Evolutionary conservation across 179 eudicot species (phyloP).

Genomic region (Gypsophila paniculata): DNA sequence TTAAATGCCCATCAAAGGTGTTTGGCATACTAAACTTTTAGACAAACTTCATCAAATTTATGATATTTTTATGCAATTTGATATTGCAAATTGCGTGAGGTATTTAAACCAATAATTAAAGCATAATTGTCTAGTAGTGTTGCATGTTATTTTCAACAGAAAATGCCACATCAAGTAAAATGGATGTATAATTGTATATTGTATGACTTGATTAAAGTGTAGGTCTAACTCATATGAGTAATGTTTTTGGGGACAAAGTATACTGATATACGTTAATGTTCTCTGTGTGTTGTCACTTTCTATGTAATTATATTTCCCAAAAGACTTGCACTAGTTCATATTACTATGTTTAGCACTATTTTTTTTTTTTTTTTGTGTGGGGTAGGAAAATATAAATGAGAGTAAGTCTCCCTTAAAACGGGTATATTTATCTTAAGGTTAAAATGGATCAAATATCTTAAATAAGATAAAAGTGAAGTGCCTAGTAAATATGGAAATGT

Average conservation of each 20-base stretch:
- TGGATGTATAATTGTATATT: neutral
- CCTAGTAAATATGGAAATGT: too few relatives aligned
- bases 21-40: neutral
- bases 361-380: too few relatives aligned
- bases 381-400: too few relatives aligned
- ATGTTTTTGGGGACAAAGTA: neutral
- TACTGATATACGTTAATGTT: neutral
- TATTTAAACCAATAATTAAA: neutral
- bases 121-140: neutral
- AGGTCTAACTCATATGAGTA: neutral
- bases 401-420: too few relatives aligned
- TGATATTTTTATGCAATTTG: neutral
- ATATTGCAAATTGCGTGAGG: neutral
- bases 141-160: neutral
- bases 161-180: neutral
- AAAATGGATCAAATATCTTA: too few relatives aligned
- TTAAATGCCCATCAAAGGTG: neutral
- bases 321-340: too few relatives aligned
- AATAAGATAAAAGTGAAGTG: too few relatives aligned
- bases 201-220: neutral
- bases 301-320: neutral
- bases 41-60: neutral
- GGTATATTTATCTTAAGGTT: too few relatives aligned
- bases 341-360: too few relatives aligned
- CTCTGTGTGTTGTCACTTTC: constrained; percentile 6